Evolutionary conservation across 768 basidiomycete species (phyloP), one percentile per base, ranked within the genome.

Genomic region (Leccinellum luteum): DNA sequence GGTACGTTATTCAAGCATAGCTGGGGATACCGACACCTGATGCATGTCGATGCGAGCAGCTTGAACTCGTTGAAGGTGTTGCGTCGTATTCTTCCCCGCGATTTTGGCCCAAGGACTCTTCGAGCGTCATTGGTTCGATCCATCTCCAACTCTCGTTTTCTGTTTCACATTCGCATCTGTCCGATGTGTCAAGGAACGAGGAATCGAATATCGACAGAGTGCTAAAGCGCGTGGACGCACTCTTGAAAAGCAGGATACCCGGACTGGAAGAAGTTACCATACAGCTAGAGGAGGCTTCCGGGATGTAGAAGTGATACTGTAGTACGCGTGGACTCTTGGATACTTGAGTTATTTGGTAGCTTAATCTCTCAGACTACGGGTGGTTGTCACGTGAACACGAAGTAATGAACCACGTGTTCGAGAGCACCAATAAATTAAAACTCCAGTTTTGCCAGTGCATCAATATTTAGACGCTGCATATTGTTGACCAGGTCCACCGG

Each of bases 31-130:
- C 48, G 48, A 44, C 45, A 6, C 14, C 51, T 58, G 50, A 70
- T 4, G 25, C 30, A 12, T 21, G 19, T 32, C 27, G 12, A 9
- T 6, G 12, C 13, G 13, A 28, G 25, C 48, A 96, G 93, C 79
- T 97, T 10, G 74, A 80, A 1, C 77, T 79, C 3, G 76, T 98
- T 51, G 87, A 92, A 60, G 95, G 93, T 3, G 76, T 99, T 4
- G 84, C 81, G 3, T 90, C 90, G 2, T 96, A 90, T 73, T 85
- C 85, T 3, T 78, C 81, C 1, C 85, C 95, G 0, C 83, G 92
- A 25, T 97, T 99, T 73, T 98, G 97, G 97, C 94, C 94, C 0
- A 94, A 96, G 73, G 95, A 98, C 71, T 83, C 92, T 4, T 80
- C 83, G 3, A 86, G 84, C 47, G 70, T 97, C 38, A 85, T 98